phyloP scores from a whole-genome alignment of 768 basidiomycete genomes.

The Pisolithus microcarpus region DNA sequence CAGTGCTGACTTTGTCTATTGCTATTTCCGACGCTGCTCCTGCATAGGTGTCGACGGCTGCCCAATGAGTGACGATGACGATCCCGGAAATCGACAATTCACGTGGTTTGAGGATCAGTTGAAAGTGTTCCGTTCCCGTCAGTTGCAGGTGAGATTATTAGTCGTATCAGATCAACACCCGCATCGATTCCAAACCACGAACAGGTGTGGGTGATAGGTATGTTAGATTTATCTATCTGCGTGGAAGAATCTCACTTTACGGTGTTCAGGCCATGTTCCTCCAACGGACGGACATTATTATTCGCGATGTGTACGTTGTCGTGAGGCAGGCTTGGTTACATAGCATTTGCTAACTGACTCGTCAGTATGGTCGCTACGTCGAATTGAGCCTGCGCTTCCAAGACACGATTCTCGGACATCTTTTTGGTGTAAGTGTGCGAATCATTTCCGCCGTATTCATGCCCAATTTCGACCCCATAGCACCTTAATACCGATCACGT shows the following conservation, averaged over 20 bases:
- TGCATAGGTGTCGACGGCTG: conserved; percentile 70
- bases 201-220: conserved; percentile 45
- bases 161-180: neutral
- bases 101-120: conserved; percentile 91
- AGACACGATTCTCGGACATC: conserved; percentile 80
- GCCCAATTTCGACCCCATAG: conserved; percentile 30
- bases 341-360: neutral
- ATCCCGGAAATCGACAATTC: conserved; percentile 84
- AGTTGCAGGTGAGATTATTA: conserved; percentile 56
- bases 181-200: neutral
- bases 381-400: conserved; percentile 78
- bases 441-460: conserved; percentile 15
- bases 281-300: conserved; percentile 76
- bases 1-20: conserved; percentile 2
- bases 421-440: conserved; percentile 63
- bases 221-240: conserved; percentile 2
- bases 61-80: conserved; percentile 48
- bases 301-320: conserved; percentile 67
- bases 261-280: conserved; percentile 68
- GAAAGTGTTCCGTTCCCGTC: conserved; percentile 52
- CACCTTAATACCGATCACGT: conserved; percentile 86
- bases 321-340: neutral
- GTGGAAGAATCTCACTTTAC: conserved; percentile 21
- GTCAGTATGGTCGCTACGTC: conserved; percentile 56
- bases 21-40: neutral